Percentiles rank a stretch among this genome's conserved stretches.
These are phyloP conservation scores for Quercus aquifolioides DNA, from an alignment of 306 rosid genomes.

Conservation along the genomic window DNA sequence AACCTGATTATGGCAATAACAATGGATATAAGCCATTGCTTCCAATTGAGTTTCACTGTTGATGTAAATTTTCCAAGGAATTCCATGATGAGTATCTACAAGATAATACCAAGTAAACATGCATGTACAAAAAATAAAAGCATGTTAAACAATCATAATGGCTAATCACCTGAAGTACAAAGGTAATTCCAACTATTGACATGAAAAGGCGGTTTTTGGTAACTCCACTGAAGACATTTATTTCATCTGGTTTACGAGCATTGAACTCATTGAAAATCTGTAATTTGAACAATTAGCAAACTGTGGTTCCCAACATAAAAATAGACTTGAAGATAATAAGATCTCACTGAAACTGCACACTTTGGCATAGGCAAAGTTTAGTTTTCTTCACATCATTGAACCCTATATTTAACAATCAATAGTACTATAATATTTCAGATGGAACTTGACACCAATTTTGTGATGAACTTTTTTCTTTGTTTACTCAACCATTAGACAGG, in stretches of 20 bases:
- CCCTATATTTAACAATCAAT: background rate
- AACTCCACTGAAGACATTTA: conserved; percentile 77
- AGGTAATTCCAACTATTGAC: conserved; percentile 66
- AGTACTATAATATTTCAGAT: background rate
- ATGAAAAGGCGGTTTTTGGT: conserved; percentile 71
- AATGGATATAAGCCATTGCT: conserved; percentile 63
- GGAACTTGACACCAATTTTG: background rate
- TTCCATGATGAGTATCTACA: conserved; percentile 71
- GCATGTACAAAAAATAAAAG: background rate
- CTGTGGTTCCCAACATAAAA: background rate
- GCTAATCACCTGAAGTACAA: conserved; percentile 68
- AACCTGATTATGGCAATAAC: conserved; percentile 62
- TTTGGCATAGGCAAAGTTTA: background rate
- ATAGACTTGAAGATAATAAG: background rate
- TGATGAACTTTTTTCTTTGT: background rate
- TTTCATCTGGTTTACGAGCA: conserved; percentile 88
- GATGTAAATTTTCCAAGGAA: conserved; percentile 78
- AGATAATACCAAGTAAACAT: background rate
- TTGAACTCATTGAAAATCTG: conserved; percentile 96
- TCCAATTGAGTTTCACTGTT: conserved; percentile 63
- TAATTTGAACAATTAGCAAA: conserved; percentile 18
- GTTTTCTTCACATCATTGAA: background rate
- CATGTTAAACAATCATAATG: background rate
- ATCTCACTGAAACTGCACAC: background rate
- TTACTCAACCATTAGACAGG: background rate